Conservation (phyloP, 2,329 filamentous ascomycete genomes). For the Penicillium olsonii region DNA sequence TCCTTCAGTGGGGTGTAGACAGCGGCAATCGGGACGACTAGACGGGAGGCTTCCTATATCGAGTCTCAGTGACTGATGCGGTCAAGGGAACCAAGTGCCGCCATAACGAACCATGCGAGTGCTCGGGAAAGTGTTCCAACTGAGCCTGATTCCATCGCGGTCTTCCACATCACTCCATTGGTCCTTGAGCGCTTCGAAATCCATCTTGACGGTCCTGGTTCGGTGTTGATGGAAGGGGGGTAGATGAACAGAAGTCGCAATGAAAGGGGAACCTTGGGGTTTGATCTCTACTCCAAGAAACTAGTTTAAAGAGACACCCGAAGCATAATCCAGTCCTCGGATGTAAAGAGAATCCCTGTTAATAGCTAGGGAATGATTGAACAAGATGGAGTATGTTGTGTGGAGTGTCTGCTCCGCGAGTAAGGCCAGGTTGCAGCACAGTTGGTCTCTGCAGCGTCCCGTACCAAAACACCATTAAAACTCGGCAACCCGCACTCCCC, state of each 20-base stretch:
- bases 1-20: constrained; percentile 96
- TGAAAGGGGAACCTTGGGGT: constrained; percentile 16
- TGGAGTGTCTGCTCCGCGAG: constrained; percentile 34
- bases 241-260: constrained; percentile 19
- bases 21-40: constrained; percentile 94
- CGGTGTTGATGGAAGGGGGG: constrained; percentile 28
- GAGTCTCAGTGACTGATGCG: constrained; percentile 31
- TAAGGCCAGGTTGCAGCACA: constrained; percentile 51
- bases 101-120: constrained; percentile 78
- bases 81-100: constrained; percentile 11
- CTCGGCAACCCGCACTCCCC: constrained; percentile 23
- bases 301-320: constrained; percentile 23
- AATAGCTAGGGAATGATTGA: constrained; percentile 29
- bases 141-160: constrained; percentile 89
- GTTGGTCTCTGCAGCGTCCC: constrained; percentile 36
- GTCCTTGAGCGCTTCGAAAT: constrained; percentile 91
- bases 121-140: constrained; percentile 98
- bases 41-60: constrained; percentile 80
- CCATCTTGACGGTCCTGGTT: constrained; percentile 60
- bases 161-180: constrained; percentile 97
- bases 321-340: constrained; percentile 35
- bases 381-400: constrained; percentile 38
- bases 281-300: constrained; percentile 21
- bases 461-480: constrained; percentile 36
- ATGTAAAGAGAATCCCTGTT: constrained; percentile 27